Percentiles rank a stretch among this genome's conserved stretches.
Conservation (phyloP, 345 rosid species). For the Nasturtium officinale region DNA sequence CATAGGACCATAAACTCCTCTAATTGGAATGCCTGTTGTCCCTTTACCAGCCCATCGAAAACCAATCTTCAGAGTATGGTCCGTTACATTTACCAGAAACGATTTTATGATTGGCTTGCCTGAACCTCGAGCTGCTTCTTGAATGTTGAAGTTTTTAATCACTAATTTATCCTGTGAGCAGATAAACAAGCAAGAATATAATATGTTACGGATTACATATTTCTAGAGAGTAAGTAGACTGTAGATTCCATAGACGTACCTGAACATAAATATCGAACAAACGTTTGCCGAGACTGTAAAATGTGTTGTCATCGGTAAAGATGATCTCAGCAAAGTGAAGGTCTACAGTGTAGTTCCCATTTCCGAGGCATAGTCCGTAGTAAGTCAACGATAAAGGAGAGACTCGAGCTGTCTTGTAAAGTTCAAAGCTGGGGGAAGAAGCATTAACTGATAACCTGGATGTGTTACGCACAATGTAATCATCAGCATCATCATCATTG, state of each 20-base stretch:
- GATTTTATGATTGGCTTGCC: conserved; percentile 51
- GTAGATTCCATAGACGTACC: conserved; percentile 44
- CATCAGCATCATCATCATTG: conserved; percentile 61
- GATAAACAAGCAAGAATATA: background rate
- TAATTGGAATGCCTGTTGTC: conserved; percentile 64
- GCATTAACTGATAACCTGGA: conserved; percentile 51
- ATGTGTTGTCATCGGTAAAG: conserved; percentile 57
- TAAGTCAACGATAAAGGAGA: conserved; percentile 82
- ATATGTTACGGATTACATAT: background rate
- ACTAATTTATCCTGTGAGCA: conserved; percentile 54
- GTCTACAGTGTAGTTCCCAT: conserved; percentile 73
- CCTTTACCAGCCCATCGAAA: conserved; percentile 82
- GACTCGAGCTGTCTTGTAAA: conserved; percentile 69
- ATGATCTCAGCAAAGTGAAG: conserved; percentile 90
- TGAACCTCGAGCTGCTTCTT: conserved; percentile 60
- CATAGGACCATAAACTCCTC: conserved; percentile 79
- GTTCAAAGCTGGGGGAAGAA: conserved; percentile 42
- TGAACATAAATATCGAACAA: conserved; percentile 80
- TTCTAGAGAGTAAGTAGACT: background rate
- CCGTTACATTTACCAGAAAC: conserved; percentile 43
- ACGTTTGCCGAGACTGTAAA: conserved; percentile 66
- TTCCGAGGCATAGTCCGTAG: conserved; percentile 76
- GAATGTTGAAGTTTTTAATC: conserved; percentile 60
- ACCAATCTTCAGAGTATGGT: conserved; percentile 60
- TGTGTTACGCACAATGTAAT: conserved; percentile 54